A percentile compares a stretch with the other conserved stretches of the same genome.
Evolutionary conservation across 2,329 filamentous ascomycete species (phyloP).

Genomic region (Colletotrichum musicola): DNA sequence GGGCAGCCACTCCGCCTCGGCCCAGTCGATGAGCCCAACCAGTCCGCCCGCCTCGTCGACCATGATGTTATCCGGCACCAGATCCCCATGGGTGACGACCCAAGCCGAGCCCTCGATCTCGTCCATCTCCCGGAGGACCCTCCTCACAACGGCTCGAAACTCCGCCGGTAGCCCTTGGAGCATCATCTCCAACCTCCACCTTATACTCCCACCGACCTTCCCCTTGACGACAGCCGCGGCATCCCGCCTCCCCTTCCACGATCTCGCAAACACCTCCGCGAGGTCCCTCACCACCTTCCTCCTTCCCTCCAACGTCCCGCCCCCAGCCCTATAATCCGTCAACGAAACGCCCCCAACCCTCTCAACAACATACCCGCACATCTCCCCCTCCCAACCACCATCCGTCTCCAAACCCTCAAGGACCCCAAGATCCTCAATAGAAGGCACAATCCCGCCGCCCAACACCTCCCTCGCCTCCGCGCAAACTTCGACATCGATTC

Average conservation of each 20-base stretch:
- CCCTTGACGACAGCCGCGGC: slow-evolving; percentile 42
- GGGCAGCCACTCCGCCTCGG: slow-evolving; percentile 71
- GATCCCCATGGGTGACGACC: slow-evolving; percentile 71
- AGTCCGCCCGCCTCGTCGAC: slow-evolving; percentile 58
- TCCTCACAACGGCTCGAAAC: slow-evolving; percentile 44
- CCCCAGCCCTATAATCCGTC: slow-evolving; percentile 44
- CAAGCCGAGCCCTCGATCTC: slow-evolving; percentile 61
- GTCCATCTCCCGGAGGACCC: slow-evolving; percentile 46
- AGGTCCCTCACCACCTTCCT: slow-evolving; percentile 55
- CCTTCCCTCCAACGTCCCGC: slow-evolving; percentile 34
- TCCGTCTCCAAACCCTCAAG: slow-evolving; percentile 41
- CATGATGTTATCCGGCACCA: slow-evolving; percentile 70
- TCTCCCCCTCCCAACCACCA: slow-evolving; percentile 2
- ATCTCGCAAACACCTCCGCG: slow-evolving; percentile 54
- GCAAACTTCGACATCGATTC: slow-evolving; percentile 54
- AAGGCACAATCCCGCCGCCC: slow-evolving; percentile 54
- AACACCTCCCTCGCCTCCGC: slow-evolving; percentile 54
- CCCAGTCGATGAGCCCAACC: slow-evolving; percentile 73
- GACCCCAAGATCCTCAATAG: slow-evolving; percentile 53
- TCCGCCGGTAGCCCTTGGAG: slow-evolving; percentile 49
- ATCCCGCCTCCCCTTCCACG: slow-evolving; percentile 47
- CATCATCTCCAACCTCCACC: slow-evolving; percentile 54
- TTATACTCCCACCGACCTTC: slow-evolving; percentile 56
- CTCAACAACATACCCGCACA: slow-evolving; percentile 58
- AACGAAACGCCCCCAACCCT: slow-evolving; percentile 58